phyloP scores from a whole-genome alignment of 805 yeast genomes.

The Nakazawaea siamensis region DNA sequence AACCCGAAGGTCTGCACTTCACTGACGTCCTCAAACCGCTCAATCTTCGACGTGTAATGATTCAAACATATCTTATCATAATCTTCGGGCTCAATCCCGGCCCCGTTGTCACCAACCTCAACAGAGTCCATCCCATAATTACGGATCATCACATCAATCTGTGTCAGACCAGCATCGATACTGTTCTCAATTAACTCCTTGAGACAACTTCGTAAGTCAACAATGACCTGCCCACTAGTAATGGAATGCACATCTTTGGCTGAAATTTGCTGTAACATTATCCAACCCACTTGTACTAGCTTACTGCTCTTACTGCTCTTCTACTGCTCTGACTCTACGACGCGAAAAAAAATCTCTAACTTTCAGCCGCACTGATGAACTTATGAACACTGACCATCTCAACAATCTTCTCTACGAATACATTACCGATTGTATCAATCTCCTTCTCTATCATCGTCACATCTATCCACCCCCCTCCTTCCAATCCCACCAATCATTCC shows the following conservation, averaged over 20 bases:
- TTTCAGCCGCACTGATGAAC: too few relatives aligned
- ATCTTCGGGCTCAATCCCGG: conserved; percentile 49
- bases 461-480: conserved; percentile 50
- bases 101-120: conserved; percentile 63
- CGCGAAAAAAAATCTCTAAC: too few relatives aligned
- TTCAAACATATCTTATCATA: conserved; percentile 47
- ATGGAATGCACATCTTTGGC: conserved; percentile 57
- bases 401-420: conserved; percentile 42
- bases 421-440: conserved; percentile 42
- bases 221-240: conserved; percentile 91
- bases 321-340: too few relatives aligned
- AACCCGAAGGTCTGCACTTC: conserved; percentile 57
- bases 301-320: too few relatives aligned
- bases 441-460: conserved; percentile 41
- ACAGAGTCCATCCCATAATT: conserved; percentile 69
- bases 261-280: conserved; percentile 29
- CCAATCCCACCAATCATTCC: conserved; percentile 31
- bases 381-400: too few relatives aligned
- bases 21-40: conserved; percentile 43
- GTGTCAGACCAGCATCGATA: conserved; percentile 67
- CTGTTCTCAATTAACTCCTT: conserved; percentile 87
- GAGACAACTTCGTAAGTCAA: conserved; percentile 65
- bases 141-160: conserved; percentile 58
- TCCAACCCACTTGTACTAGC: too few relatives aligned
- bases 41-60: conserved; percentile 62